Conservation (phyloP, 768 basidiomycete species). For the Lepiota brunneoincarnata region DNA sequence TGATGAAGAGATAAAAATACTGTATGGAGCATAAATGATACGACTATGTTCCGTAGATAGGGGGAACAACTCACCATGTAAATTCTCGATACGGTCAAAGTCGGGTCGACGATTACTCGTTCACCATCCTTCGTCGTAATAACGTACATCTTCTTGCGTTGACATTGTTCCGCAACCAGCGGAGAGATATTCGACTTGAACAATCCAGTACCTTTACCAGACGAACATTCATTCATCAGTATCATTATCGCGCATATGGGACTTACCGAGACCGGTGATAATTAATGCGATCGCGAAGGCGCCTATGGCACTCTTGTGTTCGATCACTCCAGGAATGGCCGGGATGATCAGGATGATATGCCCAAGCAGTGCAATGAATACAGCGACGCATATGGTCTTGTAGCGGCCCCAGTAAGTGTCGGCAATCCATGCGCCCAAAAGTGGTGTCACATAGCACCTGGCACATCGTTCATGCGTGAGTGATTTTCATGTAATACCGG, state of each 20-base stretch:
- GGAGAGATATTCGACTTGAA: conserved; percentile 82
- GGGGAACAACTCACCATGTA: conserved; percentile 56
- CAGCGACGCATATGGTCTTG: conserved; percentile 63
- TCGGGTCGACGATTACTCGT: conserved; percentile 73
- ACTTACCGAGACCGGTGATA: conserved; percentile 48
- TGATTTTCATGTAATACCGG: too few species aligned
- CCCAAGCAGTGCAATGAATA: conserved; percentile 55
- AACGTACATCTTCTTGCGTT: conserved; percentile 51
- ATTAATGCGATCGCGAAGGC: conserved; percentile 59
- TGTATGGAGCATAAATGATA: conserved; percentile 17
- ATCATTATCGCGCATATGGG: not conserved
- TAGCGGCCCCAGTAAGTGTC: conserved; percentile 67
- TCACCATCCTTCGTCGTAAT: conserved; percentile 52
- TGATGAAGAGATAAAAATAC: conserved; percentile 76
- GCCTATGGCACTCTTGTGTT: conserved; percentile 44
- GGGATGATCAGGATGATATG: conserved; percentile 65
- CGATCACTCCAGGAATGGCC: conserved; percentile 66
- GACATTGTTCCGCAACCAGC: conserved; percentile 76
- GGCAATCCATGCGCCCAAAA: conserved; percentile 67
- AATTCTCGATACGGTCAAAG: conserved; percentile 62
- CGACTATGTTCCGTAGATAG: not conserved
- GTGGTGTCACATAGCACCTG: conserved; percentile 58
- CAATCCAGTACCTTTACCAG: conserved; percentile 51
- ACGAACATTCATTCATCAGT: conserved; percentile 2
- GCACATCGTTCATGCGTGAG: not conserved